Conservation (phyloP, 1,284 basidiomycete genomes). For the Stygiomarasmius scandens region DNA sequence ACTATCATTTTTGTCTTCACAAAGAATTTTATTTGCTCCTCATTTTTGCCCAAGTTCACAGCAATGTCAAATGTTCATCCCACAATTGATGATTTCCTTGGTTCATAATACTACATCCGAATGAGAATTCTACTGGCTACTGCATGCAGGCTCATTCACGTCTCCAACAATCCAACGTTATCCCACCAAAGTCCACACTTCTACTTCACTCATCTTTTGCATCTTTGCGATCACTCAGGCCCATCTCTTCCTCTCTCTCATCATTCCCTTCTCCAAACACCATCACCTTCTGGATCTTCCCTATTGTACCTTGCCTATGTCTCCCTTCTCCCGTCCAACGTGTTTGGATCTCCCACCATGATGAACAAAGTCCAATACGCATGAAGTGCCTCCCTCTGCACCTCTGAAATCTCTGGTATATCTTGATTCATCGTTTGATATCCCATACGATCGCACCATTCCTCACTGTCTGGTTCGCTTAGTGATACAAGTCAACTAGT, state of each 20-base stretch:
- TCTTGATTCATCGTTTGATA: conserved; percentile 5
- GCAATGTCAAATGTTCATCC: no score
- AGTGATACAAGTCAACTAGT: not conserved
- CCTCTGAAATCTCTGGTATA: not conserved
- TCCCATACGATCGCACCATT: not conserved
- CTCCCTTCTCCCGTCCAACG: not conserved
- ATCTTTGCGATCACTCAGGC: not conserved
- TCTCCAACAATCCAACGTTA: not conserved
- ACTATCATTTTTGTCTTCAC: no score
- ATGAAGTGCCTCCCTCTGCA: not conserved
- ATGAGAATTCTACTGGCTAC: no score
- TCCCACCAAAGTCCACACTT: conserved; percentile 1
- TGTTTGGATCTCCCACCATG: not conserved
- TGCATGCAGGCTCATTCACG: no score
- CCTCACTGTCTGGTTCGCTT: not conserved
- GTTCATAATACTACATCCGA: no score
- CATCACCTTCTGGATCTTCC: not conserved
- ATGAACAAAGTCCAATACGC: conserved; percentile 6
- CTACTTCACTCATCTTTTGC: not conserved
- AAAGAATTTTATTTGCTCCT: no score
- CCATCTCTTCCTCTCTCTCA: not conserved
- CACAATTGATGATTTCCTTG: no score
- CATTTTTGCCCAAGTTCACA: no score
- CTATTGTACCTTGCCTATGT: not conserved
- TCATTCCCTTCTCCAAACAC: conserved; percentile 1